A percentile compares a stretch with the other conserved stretches of the same genome.
These are phyloP conservation scores for Proliferodiscus dingleyae DNA, from an alignment of 2,329 filamentous ascomycete species.

Conservation along the genomic window DNA sequence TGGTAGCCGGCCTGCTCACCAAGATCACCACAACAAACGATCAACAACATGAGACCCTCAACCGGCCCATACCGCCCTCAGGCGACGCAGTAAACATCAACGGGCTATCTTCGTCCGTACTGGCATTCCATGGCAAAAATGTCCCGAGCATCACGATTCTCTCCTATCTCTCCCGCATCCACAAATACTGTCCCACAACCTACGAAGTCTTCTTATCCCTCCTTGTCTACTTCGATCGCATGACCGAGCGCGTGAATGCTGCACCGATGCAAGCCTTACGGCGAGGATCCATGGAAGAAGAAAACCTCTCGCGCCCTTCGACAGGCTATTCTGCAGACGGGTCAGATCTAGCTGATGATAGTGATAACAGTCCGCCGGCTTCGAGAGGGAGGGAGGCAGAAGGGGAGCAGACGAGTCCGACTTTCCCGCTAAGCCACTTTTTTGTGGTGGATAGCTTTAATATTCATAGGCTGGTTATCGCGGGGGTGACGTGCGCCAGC, in stretches of 20 bases:
- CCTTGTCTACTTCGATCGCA: conserved; percentile 95
- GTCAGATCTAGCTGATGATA: conserved; percentile 29
- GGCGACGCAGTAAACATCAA: conserved; percentile 52
- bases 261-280: conserved; percentile 64
- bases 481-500: conserved; percentile 95
- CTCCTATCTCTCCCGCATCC: conserved; percentile 91
- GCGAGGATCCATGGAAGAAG: conserved; percentile 30
- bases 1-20: conserved; percentile 92
- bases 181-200: conserved; percentile 98
- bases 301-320: conserved; percentile 25
- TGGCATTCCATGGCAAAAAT: conserved; percentile 97
- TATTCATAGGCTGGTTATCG: conserved; percentile 93
- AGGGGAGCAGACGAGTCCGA: conserved; percentile 26
- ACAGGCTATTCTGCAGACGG: conserved; percentile 28
- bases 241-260: conserved; percentile 93
- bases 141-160: conserved; percentile 94
- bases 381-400: conserved; percentile 23
- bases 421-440: conserved; percentile 53
- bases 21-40: conserved; percentile 98
- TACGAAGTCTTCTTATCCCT: conserved; percentile 97
- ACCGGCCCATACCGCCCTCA: conserved; percentile 63
- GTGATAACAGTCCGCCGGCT: conserved; percentile 25
- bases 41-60: conserved; percentile 83
- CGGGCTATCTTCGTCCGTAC: conserved; percentile 65
- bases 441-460: conserved; percentile 99